Percentiles rank a stretch among this genome's conserved stretches.
phyloP scores from a whole-genome alignment of 352 stramenopile species.

The Blastocystis sp. region DNA sequence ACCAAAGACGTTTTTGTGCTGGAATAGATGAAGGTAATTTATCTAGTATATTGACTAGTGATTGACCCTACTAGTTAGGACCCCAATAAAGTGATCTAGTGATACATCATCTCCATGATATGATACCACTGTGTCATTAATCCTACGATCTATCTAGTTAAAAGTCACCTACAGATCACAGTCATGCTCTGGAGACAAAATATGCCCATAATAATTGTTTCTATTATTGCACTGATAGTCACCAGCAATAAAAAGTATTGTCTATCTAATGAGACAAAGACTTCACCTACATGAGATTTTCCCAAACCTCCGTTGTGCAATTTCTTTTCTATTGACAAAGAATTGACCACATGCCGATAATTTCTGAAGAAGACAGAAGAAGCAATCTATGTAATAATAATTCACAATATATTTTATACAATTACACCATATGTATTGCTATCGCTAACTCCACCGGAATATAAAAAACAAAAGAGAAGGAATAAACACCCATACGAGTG shows the following conservation, averaged over 20 bases:
- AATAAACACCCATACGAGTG: neutral
- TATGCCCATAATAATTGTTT: neutral
- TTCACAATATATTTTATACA: neutral
- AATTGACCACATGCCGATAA: slow-evolving; percentile 24
- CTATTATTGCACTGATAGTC: neutral
- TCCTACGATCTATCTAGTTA: neutral
- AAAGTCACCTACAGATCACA: neutral
- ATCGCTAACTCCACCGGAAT: neutral
- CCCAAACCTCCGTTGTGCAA: neutral
- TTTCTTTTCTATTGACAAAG: neutral
- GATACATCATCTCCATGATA: slow-evolving; percentile 14
- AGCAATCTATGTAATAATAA: neutral
- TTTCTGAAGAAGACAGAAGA: slow-evolving; percentile 29
- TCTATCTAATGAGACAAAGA: neutral
- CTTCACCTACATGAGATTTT: neutral
- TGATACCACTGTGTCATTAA: neutral
- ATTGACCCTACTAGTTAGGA: neutral
- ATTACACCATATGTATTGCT: neutral
- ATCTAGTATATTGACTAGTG: neutral
- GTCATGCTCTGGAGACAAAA: neutral
- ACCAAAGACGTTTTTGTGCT: neutral
- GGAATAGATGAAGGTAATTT: neutral
- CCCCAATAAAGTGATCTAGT: neutral
- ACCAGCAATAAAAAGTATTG: slow-evolving; percentile 5
- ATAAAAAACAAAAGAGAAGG: neutral